These are phyloP conservation scores for Rhizophagus prolifer DNA, from an alignment of 192 early-diverging fungal species.

Conservation along the genomic window DNA sequence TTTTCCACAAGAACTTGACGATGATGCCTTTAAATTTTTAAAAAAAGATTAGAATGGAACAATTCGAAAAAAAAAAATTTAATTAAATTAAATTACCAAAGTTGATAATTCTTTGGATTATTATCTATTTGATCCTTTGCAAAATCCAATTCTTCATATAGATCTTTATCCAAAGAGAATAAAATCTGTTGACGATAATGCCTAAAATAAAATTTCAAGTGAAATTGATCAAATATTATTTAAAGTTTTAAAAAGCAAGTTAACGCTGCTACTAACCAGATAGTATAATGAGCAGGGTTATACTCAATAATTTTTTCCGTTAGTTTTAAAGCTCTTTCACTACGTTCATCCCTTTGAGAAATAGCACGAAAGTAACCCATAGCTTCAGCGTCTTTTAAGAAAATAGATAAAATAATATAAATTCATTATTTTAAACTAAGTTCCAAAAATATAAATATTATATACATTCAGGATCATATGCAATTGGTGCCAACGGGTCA, in stretches of 20 bases:
- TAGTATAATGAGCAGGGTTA: slow-evolving; percentile 94
- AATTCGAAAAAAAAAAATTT: not conserved
- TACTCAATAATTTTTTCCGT: slow-evolving; percentile 76
- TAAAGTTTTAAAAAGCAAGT: not conserved
- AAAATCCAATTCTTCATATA: slow-evolving; percentile 76
- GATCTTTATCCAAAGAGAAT: slow-evolving; percentile 61
- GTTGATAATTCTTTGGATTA: slow-evolving; percentile 93
- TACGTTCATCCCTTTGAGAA: slow-evolving; percentile 65
- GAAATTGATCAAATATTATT: not conserved
- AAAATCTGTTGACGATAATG: slow-evolving; percentile 84
- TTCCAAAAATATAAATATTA: not conserved
- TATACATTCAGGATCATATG: slow-evolving; percentile 74
- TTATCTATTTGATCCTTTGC: slow-evolving; percentile 67
- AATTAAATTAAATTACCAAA: slow-evolving; percentile 63
- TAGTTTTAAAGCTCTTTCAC: slow-evolving; percentile 77
- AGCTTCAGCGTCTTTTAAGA: slow-evolving; percentile 56
- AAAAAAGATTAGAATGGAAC: not conserved
- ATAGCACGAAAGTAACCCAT: slow-evolving; percentile 92
- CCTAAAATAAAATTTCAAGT: slow-evolving; percentile 37
- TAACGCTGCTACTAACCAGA: slow-evolving; percentile 64
- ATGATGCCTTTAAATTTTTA: slow-evolving; percentile 66
- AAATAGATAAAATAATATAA: slow-evolving; percentile 9
- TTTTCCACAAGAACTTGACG: slow-evolving; percentile 72
- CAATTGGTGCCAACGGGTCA: slow-evolving; percentile 77
- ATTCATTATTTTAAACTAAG: not conserved